Base-by-base conservation (phyloP, 140 eudicot species). In the Erigeron philadelphicus region DNA sequence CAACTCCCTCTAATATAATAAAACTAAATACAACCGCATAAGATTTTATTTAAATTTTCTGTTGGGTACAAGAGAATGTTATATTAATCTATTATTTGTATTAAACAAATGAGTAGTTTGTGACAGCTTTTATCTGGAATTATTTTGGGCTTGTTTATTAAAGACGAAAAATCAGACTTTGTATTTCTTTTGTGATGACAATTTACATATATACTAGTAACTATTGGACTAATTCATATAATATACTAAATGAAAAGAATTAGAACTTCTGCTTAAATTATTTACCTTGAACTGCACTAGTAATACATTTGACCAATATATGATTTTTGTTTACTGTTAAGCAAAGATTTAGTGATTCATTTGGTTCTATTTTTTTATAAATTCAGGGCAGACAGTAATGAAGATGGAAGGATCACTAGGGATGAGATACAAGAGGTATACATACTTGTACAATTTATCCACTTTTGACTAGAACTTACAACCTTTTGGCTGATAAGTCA, bases 361-460 rank as follows among this genome's bases (percentile, higher is more conserved):
- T 31, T 21, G 5, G 25, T 3, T 60, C n/a, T 61, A 2, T 63
- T 63, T 31, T 59, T 15, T 0, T 40, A 47, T 47, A n/a, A 48
- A 56, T 19, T 23, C 76, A 94, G 99, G 97, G 99, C 95, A 16
- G 99, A 94, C 75, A 82, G 87, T 75, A 94, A 94, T 43, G 97
- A 82, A 69, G 99, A 94, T 79, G 99, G 99, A 72, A 89, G 86
- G 77, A 78, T 94, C 74, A 85, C 99, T 47, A 79, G 89, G 67
- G 90, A 87, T 65, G 99, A 94, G 83, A 90, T 94, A 65, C 97
- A 80, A 72, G 99, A 94, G 97, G 99, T 94, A 70, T 68, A 25
- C 49, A 55, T 52, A 45, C 16, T 54, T 65, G 17, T 41, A 41
- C 38, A 31, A 31, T 31, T 1, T 31, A 31, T 31, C 38, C 38